Conservation (phyloP, 2,329 filamentous ascomycete species). For the Talaromyces sp. region DNA sequence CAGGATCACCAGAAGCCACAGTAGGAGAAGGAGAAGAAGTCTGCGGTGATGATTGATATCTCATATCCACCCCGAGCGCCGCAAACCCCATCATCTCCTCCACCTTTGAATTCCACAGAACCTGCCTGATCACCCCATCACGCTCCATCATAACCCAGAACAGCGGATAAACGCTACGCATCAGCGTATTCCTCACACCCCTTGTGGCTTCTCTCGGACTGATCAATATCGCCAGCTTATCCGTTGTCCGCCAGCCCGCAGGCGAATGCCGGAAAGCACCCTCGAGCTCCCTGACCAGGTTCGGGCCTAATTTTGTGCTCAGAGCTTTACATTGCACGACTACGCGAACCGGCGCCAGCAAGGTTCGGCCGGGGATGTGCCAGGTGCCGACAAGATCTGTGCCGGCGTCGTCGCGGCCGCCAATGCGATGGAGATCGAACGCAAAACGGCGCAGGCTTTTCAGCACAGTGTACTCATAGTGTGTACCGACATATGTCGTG, state of each 20-base stretch:
- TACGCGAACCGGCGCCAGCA: slow-evolving; percentile 28
- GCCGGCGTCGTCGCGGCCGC: slow-evolving; percentile 42
- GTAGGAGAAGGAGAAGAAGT: not conserved
- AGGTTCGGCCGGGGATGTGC: slow-evolving; percentile 35
- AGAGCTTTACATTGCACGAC: slow-evolving; percentile 46
- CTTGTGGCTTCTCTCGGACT: slow-evolving; percentile 67
- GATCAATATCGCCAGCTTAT: slow-evolving; percentile 68
- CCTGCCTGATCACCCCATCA: slow-evolving; percentile 35
- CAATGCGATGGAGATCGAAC: slow-evolving; percentile 40
- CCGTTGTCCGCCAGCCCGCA: slow-evolving; percentile 61
- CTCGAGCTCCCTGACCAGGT: slow-evolving; percentile 43
- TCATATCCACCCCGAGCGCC: slow-evolving; percentile 34
- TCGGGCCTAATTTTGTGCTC: slow-evolving; percentile 39
- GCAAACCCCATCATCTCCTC: slow-evolving; percentile 35
- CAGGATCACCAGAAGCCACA: slow-evolving; percentile 10
- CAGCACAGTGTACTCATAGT: slow-evolving; percentile 45
- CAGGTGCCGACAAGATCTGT: slow-evolving; percentile 46
- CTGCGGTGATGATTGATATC: slow-evolving; percentile 19
- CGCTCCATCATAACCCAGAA: slow-evolving; percentile 52
- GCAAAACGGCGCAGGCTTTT: slow-evolving; percentile 33
- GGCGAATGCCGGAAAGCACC: slow-evolving; percentile 74
- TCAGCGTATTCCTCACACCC: slow-evolving; percentile 70
- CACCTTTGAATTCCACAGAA: slow-evolving; percentile 42
- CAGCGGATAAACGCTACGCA: slow-evolving; percentile 64
- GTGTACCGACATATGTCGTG: slow-evolving; percentile 41